phyloP scores from a whole-genome alignment of 352 stramenopile species.

The Phytopythium montanum region DNA sequence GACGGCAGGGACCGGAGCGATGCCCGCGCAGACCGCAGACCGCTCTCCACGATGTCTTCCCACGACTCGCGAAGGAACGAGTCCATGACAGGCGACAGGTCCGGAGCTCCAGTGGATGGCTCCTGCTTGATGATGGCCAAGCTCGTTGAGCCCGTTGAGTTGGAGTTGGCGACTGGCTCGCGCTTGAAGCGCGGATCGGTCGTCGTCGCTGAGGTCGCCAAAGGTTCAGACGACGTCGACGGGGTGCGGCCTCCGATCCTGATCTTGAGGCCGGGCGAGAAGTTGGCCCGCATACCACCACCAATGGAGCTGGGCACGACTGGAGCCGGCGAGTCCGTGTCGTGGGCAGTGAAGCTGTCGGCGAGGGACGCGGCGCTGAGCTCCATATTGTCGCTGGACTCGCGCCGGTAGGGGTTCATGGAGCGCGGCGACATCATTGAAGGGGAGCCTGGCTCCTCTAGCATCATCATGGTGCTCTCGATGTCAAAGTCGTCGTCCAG shows the following conservation, averaged over 20 bases:
- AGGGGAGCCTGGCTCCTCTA: conserved; percentile 23
- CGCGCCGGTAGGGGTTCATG: conserved; percentile 20
- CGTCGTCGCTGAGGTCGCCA: not conserved
- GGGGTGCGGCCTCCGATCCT: conserved; percentile 20
- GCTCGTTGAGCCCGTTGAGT: not conserved
- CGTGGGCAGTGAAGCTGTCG: conserved; percentile 36
- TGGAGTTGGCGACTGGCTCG: not conserved
- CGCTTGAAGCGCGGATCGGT: conserved; percentile 1
- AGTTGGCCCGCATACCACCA: conserved; percentile 9
- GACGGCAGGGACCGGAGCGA: conserved; percentile 20
- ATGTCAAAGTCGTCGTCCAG: conserved; percentile 65
- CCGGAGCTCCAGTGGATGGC: conserved; percentile 11
- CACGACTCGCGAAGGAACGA: conserved; percentile 58
- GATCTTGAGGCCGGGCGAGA: conserved; percentile 39
- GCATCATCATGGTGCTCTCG: conserved; percentile 65
- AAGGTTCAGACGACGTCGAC: conserved; percentile 2
- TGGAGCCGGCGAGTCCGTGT: conserved; percentile 17
- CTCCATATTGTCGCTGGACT: conserved; percentile 38
- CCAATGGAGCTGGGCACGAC: conserved; percentile 7
- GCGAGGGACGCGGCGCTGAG: conserved; percentile 38
- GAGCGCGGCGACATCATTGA: conserved; percentile 12
- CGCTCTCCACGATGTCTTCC: conserved; percentile 36
- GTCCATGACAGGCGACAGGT: conserved; percentile 53
- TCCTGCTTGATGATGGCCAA: conserved; percentile 48
- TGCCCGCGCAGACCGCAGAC: conserved; percentile 18